Base-by-base conservation (phyloP, 495 filamentous ascomycete genomes). In the Trichoderma gamsii region DNA sequence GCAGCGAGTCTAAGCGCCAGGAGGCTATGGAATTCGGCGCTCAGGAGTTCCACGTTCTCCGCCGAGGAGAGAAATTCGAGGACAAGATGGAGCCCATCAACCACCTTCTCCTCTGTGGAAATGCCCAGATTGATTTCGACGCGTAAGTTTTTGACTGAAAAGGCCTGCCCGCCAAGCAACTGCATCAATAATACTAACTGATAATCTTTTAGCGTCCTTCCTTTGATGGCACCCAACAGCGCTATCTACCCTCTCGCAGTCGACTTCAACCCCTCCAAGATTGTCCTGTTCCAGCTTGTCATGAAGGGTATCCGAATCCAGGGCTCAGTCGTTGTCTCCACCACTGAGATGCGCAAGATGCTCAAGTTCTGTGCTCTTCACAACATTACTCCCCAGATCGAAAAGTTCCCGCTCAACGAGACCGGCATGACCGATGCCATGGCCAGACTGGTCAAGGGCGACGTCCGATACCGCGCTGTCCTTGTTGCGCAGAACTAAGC, bases 201-300 rank as follows among this genome's bases (percentile, higher is more conserved):
- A 13, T 32, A 1, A 6, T 7, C 18, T 32, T 27, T 16, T 89
- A 49, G 92, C 96, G 89, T 93, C 93, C 0, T 70, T 96, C 41
- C 77, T 15, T 77, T 97, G 23, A 80, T 97, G 56, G 84, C 87
- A 70, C 78, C 85, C 41, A 83, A 89, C 64, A 92, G 93, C 11
- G 80, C 79, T 15, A 92, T 95, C 74, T 86, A 96, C 69, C 92
- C 95, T 77, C 89, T 97, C 65, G 92, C 93, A 16, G 76, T 75
- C 0, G 79, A 79, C 29, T 79, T 82, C 38, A 72, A 69, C 15
- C 70, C 81, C 7, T 79, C 92, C 13, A 78, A 79, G 0, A 79
- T 96, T 70, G 81, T 74, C 69, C 87, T 86, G 5, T 91, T 88
- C 70, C 76, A 85, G 1, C 72, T 97, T n/a, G 89, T 96, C 65